Conservation (phyloP, 2,329 filamentous ascomycete species). For the Botryotinia calthae region DNA sequence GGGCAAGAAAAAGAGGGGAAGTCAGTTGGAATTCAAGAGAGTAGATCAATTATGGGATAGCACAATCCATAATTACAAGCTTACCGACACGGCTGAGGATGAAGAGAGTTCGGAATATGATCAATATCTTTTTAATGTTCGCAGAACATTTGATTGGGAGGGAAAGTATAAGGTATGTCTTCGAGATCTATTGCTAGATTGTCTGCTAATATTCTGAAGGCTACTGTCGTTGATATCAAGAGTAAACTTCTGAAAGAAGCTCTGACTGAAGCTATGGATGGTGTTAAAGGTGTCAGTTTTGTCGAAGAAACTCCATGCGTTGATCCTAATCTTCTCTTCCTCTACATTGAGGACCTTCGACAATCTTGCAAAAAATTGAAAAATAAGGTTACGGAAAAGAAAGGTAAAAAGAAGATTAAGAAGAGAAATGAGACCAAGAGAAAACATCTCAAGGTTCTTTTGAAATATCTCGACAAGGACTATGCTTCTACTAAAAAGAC, state of each 20-base stretch:
- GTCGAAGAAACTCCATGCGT: constrained; percentile 76
- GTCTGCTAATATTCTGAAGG: constrained; percentile 29
- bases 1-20: constrained; percentile 43
- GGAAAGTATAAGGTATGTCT: constrained; percentile 62
- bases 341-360: constrained; percentile 76
- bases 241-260: constrained; percentile 74
- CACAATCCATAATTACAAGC: constrained; percentile 62
- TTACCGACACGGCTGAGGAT: constrained; percentile 64
- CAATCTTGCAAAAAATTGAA: constrained; percentile 62
- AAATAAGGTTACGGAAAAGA: constrained; percentile 48
- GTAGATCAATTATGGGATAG: constrained; percentile 62
- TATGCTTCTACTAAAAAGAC: constrained; percentile 76
- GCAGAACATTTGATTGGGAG: constrained; percentile 79
- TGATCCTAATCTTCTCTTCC: constrained; percentile 68
- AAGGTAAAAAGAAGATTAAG: constrained; percentile 59
- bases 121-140: constrained; percentile 78
- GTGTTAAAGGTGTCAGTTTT: constrained; percentile 73
- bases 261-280: constrained; percentile 69
- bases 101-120: constrained; percentile 67
- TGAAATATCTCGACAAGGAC: constrained; percentile 78
- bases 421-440: constrained; percentile 58
- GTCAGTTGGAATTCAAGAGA: constrained; percentile 64
- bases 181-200: background rate
- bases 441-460: constrained; percentile 66
- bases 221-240: constrained; percentile 78